Base-by-base conservation (phyloP, 164 flowering plant genomes). In the Berberis vulgaris region DNA sequence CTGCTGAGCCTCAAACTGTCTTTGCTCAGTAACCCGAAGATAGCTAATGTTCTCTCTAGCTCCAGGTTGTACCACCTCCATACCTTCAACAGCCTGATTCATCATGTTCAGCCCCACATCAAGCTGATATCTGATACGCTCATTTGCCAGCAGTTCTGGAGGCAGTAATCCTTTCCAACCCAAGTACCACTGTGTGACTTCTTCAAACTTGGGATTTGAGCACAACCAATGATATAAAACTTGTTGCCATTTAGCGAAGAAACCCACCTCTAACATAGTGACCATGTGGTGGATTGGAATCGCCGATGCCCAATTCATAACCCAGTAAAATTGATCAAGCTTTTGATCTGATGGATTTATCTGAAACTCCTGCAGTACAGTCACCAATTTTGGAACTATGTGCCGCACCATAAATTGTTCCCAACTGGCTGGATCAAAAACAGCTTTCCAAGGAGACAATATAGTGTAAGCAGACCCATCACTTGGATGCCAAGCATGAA, bases 401-500 rank as follows among this genome's bases (percentile, higher is more conserved):
- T 69, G 84, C 2, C 85, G 78, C 50, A 78, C 86, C 77, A 94
- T 81, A 6, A 94, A 82, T 3, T 81, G 78, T 64, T 94, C 98
- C 97, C 98, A 94, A 67, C 91, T 94, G 41, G 74, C 74, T 2
- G 88, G 65, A 80, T 87, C 98, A 74, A 94, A 94, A 9, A 94
- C 97, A 5, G 89, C 65, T 73, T 80, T 87, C 98, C 97, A 94
- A n/a, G 97, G 98, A 4, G 95, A 84, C 49, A 94, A 64, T 49
- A 89, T 81, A 40, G 86, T 65, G 60, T 72, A 84, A 1, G 96
- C 98, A 68, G 96, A 94, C 4, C 52, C 70, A 71, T 94, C 98
- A 72, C 95, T 87, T 5, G 96, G 93, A 54, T 88, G 95, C 97
- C 97, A 91, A 45, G 82, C 92, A 73, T 81, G 87, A 63, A 94